Conservation (phyloP, 345 rosid species). For the Zanthoxylum bungeanum region DNA sequence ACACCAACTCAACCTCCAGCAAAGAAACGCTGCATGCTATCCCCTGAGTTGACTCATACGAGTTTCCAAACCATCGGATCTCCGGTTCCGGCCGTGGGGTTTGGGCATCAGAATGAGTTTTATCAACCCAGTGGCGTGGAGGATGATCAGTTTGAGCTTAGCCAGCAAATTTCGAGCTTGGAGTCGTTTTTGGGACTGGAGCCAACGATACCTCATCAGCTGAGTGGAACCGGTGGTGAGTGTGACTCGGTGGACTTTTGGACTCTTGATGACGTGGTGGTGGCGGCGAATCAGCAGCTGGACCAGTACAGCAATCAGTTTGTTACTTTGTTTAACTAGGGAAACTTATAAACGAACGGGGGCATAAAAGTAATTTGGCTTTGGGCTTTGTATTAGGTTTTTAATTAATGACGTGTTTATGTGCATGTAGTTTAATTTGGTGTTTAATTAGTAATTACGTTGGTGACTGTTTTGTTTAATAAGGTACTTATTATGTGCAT, state of each 20-base stretch:
- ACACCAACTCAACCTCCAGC: conserved; percentile 16
- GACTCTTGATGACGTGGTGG: conserved; percentile 75
- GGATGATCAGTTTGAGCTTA: conserved; percentile 39
- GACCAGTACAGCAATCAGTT: conserved; percentile 7
- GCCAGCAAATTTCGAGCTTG: conserved; percentile 50
- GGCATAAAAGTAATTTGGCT: too few relatives aligned
- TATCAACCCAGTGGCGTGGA: conserved; percentile 12
- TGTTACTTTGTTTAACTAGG: too few relatives aligned
- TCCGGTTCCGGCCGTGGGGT: conserved; percentile 3
- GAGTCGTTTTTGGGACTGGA: conserved; percentile 66
- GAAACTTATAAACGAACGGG: too few relatives aligned
- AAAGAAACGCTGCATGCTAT: conserved; percentile 39
- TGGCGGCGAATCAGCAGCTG: conserved; percentile 34
- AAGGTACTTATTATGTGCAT: too few relatives aligned
- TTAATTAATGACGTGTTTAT: too few relatives aligned
- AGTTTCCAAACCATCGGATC: conserved; percentile 12
- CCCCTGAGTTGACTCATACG: conserved; percentile 27
- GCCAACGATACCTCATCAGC: not conserved
- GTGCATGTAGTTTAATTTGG: too few relatives aligned
- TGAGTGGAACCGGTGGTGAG: conserved; percentile 19
- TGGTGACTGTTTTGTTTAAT: too few relatives aligned
- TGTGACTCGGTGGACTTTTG: conserved; percentile 44
- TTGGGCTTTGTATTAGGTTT: too few relatives aligned
- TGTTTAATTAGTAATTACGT: not conserved
- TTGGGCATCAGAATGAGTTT: conserved; percentile 22